Conservation (phyloP, 495 filamentous ascomycete genomes). For the Aspergillus hancockii region DNA sequence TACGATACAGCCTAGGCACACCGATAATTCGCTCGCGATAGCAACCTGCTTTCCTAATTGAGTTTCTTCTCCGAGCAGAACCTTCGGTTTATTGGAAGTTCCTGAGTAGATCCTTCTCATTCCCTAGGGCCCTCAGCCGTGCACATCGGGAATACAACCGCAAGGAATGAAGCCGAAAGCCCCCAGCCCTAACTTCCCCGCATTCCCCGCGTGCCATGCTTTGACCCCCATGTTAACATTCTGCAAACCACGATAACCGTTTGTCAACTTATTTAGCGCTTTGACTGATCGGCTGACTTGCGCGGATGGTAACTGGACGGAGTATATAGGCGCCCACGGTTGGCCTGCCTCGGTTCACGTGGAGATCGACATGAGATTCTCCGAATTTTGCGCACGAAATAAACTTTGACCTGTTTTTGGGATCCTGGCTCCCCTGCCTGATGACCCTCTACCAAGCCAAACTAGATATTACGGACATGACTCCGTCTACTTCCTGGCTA, state of each 20-base stretch:
- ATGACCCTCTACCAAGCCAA: neutral
- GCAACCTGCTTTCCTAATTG: neutral
- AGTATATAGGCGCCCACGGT: neutral
- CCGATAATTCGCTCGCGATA: neutral
- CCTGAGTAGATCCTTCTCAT: neutral
- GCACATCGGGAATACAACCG: neutral
- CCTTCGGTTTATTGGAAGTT: neutral
- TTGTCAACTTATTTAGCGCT: neutral
- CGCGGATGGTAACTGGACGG: neutral
- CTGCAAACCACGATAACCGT: neutral
- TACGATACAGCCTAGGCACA: neutral
- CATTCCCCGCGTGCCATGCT: neutral
- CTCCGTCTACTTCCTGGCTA: neutral
- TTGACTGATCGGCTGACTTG: neutral
- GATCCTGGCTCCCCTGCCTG: neutral
- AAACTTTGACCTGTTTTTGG: neutral
- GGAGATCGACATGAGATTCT: neutral
- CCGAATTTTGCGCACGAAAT: neutral
- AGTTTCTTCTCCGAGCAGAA: neutral
- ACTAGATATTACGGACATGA: neutral
- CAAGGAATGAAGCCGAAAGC: no score
- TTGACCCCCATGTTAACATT: neutral
- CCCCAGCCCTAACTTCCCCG: neutral
- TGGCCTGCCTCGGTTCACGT: constrained; percentile 1
- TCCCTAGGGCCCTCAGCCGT: no score